These are phyloP conservation scores for Ogataea dorogensis DNA, from an alignment of 805 yeast species.

Conservation along the genomic window DNA sequence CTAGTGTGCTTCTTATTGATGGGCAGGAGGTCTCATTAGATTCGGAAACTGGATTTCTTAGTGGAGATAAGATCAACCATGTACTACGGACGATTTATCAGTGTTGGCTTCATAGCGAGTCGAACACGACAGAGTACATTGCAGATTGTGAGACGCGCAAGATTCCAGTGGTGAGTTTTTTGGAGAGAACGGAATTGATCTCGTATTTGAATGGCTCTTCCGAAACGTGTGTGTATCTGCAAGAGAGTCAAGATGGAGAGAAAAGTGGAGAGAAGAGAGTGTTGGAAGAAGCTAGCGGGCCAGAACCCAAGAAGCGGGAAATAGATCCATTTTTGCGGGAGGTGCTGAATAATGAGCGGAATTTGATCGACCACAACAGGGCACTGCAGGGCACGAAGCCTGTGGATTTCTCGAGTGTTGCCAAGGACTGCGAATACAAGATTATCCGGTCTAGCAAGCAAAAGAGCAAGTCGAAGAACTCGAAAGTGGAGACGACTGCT, in stretches of 20 bases:
- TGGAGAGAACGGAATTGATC: slow-evolving; percentile 80
- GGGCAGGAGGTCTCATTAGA: slow-evolving; percentile 17
- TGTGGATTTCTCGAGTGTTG: slow-evolving; percentile 64
- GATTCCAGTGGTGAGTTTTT: slow-evolving; percentile 71
- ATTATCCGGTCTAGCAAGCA: slow-evolving; percentile 52
- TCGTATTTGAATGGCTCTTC: slow-evolving; percentile 77
- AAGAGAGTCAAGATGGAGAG: slow-evolving; percentile 9
- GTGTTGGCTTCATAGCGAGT: slow-evolving; percentile 74
- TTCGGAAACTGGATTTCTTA: slow-evolving; percentile 51
- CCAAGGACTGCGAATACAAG: slow-evolving; percentile 61
- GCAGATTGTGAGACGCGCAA: slow-evolving; percentile 63
- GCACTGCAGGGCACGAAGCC: slow-evolving; percentile 58
- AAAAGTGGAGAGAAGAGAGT: slow-evolving; percentile 4
- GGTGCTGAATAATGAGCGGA: slow-evolving; percentile 45
- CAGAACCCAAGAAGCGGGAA: slow-evolving; percentile 22
- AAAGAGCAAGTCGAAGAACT: slow-evolving; percentile 20
- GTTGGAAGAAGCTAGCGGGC: too few species aligned
- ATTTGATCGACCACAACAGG: slow-evolving; percentile 41
- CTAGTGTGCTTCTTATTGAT: slow-evolving; percentile 19
- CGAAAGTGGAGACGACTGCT: slow-evolving; percentile 2
- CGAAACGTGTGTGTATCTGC: slow-evolving; percentile 55
- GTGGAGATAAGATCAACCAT: slow-evolving; percentile 42
- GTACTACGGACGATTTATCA: slow-evolving; percentile 62
- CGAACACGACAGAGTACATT: slow-evolving; percentile 79
- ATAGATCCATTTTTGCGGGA: slow-evolving; percentile 51